Evolutionary conservation across 768 basidiomycete genomes (phyloP).

Genomic region (Tephrocybe sp.): DNA sequence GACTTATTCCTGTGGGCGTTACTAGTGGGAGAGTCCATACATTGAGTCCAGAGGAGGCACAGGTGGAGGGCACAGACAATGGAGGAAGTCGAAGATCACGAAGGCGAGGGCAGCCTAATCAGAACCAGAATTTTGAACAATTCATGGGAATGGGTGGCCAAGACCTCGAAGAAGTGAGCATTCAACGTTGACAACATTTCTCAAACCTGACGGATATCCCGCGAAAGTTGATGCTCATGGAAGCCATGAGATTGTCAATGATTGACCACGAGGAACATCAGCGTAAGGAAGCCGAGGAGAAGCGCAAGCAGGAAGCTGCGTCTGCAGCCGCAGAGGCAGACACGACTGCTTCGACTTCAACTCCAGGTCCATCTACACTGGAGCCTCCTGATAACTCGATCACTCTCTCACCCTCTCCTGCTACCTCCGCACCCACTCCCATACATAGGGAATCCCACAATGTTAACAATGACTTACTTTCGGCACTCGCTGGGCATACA

Average conservation of each 20-base stretch:
- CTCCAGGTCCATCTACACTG: constrained; percentile 33
- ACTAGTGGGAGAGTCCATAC: constrained; percentile 84
- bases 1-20: constrained; percentile 95
- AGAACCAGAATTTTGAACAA: constrained; percentile 62
- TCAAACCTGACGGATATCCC: constrained; percentile 1
- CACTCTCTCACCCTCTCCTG: constrained; percentile 26
- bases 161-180: constrained; percentile 86
- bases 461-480: constrained; percentile 28
- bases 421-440: constrained; percentile 24
- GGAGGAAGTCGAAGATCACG: constrained; percentile 56
- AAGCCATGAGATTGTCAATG: constrained; percentile 95
- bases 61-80: constrained; percentile 28
- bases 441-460: constrained; percentile 19
- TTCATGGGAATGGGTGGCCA: constrained; percentile 79
- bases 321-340: constrained; percentile 31
- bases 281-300: constrained; percentile 70
- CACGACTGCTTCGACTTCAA: constrained; percentile 22
- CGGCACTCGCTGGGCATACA: constrained; percentile 33
- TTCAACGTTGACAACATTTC: constrained; percentile 10
- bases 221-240: constrained; percentile 92
- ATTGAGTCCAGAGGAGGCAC: constrained; percentile 60
- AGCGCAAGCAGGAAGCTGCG: constrained; percentile 42
- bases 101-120: constrained; percentile 50
- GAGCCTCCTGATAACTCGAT: constrained; percentile 24
- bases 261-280: constrained; percentile 95